Base-by-base conservation (phyloP, 345 rosid species). In the Sisymbrium altissimum region DNA sequence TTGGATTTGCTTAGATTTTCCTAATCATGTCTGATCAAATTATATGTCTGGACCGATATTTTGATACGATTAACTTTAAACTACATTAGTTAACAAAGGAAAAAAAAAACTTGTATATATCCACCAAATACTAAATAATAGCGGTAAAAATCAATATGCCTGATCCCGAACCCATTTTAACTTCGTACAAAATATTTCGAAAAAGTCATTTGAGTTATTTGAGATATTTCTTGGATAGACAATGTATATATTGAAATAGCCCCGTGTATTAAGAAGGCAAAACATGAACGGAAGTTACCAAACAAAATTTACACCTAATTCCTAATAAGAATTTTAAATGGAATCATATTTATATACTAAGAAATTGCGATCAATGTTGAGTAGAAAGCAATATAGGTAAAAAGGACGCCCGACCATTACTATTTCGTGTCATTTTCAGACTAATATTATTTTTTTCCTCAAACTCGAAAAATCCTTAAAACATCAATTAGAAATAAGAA, bases 311-410 rank as follows among this genome's bases (percentile, higher is more conserved):
- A 50, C 39, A 33, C 71, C 66, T 66, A 74, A 46, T 66, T 48
- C 33, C 13, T 19, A n/a, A 39, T 4, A 55, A 41, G 19, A 18
- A 21, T 18, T 44, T 10, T 14, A 32, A 41, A 2, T 33, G 23
- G 15, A 63, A 52, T 35, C 57, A 35, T 23, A 10, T 50, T 45
- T 44, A 7, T 38, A 66, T 59, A 49, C 19, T 36, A 74, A 59
- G 32, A 68, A 25, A 48, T 18, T 48, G 10, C 25, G 35, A 48
- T 38, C 36, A 74, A 29, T 57, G 67, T 66, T 55, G 15, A 66
- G 59, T 66, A 27, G 33, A 74, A 59, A 74, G 56, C 56, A 74
- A 53, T 50, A 30, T 52, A 32, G 74, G 74, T 68, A 59, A 60
- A 74, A 58, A 67, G 68, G 48, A 29, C 71, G 14, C 19, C 19